Evolutionary conservation across 139 green algal genomes (phyloP).

Genomic region (Chlamydomonas schloesseri): DNA sequence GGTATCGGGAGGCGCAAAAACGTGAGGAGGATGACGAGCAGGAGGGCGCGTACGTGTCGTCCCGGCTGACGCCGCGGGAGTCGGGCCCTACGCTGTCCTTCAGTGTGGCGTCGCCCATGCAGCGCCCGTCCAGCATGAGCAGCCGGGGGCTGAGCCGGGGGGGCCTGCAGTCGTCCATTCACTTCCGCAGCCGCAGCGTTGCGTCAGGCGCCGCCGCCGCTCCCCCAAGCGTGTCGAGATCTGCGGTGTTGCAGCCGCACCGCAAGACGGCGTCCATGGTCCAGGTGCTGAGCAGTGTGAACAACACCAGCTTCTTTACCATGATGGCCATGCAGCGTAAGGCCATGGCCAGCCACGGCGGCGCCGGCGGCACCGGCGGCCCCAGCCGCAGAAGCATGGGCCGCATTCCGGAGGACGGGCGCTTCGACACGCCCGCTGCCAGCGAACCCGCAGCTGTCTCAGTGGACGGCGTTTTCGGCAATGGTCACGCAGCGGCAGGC

Average conservation of each 20-base stretch:
- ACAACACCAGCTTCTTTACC: neutral
- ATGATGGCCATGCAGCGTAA: neutral
- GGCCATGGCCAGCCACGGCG: neutral
- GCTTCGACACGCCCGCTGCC: neutral
- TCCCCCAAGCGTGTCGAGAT: too few relatives aligned
- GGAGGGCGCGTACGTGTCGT: too few relatives aligned
- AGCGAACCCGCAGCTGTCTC: neutral
- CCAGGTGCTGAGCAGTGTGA: conserved; percentile 16
- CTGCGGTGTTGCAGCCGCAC: neutral
- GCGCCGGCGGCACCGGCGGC: neutral
- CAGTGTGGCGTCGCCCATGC: too few relatives aligned
- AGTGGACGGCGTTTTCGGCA: neutral
- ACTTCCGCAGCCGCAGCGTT: neutral
- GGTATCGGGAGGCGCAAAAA: neutral
- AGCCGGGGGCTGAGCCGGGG: too few relatives aligned
- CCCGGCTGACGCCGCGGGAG: too few relatives aligned
- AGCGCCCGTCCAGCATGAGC: too few relatives aligned
- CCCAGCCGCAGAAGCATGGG: neutral
- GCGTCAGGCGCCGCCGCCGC: too few relatives aligned
- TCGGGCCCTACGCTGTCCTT: too few relatives aligned
- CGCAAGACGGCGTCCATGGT: conserved; percentile 16
- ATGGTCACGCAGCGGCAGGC: too few relatives aligned
- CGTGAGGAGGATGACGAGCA: neutral
- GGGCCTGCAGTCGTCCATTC: neutral
- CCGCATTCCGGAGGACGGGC: neutral